phyloP scores from a whole-genome alignment of 257 asterid genomes.

The Capsicum pubescens region DNA sequence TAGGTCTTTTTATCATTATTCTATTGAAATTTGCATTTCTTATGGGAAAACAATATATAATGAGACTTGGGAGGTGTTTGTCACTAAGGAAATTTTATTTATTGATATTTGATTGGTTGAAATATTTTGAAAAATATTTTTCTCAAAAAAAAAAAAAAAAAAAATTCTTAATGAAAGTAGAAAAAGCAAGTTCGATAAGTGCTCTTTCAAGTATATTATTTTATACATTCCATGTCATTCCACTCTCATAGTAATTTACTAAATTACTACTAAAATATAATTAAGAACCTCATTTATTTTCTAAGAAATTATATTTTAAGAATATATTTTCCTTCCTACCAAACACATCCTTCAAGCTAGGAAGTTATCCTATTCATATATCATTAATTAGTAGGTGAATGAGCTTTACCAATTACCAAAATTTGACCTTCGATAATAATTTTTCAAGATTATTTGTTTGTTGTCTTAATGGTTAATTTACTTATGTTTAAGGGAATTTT shows the following conservation, averaged over 20 bases:
- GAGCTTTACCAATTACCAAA: background rate
- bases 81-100: background rate
- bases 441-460: background rate
- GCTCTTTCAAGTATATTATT: background rate
- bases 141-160: background rate
- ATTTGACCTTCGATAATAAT: background rate
- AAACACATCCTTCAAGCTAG: background rate
- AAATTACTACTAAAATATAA: background rate
- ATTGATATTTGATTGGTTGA: background rate
- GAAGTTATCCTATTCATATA: background rate
- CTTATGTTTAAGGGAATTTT: background rate
- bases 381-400: conserved; percentile 14
- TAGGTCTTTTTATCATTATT: background rate
- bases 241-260: background rate
- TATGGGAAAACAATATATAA: background rate
- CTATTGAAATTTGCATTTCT: background rate
- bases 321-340: no score
- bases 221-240: background rate
- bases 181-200: background rate
- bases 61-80: background rate
- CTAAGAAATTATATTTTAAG: background rate
- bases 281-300: background rate
- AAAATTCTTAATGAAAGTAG: background rate
- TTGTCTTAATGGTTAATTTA: background rate
- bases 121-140: background rate